Percentiles rank a stretch among this genome's conserved stretches.
Evolutionary conservation across 2,329 filamentous ascomycete species (phyloP).

Genomic region (Macrophomina phaseolina): DNA sequence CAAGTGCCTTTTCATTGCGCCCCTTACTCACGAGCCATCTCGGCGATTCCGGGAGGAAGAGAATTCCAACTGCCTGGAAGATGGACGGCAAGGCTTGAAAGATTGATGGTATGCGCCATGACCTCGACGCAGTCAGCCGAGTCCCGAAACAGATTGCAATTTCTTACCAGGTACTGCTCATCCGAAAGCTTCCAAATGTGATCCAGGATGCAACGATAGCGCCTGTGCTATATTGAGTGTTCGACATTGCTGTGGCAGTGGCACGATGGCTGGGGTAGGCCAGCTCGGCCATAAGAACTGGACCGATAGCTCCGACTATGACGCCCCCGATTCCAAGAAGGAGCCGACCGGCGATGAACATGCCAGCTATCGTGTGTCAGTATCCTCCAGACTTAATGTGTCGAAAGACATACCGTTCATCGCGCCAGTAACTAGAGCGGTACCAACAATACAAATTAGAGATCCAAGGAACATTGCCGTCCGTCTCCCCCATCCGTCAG

Average conservation of each 20-base stretch:
- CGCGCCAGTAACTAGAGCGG: conserved; percentile 3
- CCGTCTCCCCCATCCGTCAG: conserved; percentile 18
- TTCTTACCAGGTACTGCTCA: conserved; percentile 43
- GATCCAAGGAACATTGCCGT: conserved; percentile 21
- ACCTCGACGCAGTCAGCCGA: conserved; percentile 33
- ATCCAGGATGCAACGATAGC: conserved; percentile 54
- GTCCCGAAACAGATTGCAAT: neutral
- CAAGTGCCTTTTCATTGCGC: conserved; percentile 65
- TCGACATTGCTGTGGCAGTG: conserved; percentile 20
- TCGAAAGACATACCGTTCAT: conserved; percentile 3
- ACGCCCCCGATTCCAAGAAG: conserved; percentile 16
- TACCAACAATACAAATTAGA: conserved; percentile 17
- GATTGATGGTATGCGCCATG: conserved; percentile 38
- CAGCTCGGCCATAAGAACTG: conserved; percentile 24
- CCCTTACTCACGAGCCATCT: conserved; percentile 70
- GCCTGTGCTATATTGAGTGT: conserved; percentile 33
- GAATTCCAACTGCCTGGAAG: conserved; percentile 37
- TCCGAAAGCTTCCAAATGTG: conserved; percentile 53
- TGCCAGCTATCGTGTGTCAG: neutral
- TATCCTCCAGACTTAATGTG: too few species aligned
- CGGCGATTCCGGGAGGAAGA: conserved; percentile 66
- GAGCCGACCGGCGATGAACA: conserved; percentile 21
- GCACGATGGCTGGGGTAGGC: conserved; percentile 23
- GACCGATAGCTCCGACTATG: conserved; percentile 19
- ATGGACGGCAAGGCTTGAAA: conserved; percentile 50